These are phyloP conservation scores for Solanum bulbocastanum DNA, from an alignment of 257 asterid species.

Conservation along the genomic window DNA sequence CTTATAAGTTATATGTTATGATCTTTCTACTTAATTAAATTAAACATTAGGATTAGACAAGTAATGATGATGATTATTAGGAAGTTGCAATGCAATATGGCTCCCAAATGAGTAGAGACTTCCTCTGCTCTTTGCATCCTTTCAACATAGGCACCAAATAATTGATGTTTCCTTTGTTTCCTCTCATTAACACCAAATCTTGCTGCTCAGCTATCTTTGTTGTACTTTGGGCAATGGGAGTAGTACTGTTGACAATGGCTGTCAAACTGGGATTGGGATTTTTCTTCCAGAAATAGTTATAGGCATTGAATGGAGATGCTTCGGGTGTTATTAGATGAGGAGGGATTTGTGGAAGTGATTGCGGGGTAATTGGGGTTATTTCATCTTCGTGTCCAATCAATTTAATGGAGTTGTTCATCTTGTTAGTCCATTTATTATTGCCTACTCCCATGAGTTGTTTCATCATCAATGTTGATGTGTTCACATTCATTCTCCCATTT, in stretches of 20 bases:
- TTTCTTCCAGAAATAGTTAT: conserved; percentile 3
- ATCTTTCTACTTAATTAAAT: not conserved
- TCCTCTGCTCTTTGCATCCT: conserved; percentile 3
- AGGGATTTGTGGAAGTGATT: not conserved
- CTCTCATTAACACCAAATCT: not conserved
- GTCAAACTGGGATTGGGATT: not conserved
- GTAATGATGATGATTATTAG: not conserved
- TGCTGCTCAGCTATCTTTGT: not conserved
- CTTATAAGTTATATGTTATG: not conserved
- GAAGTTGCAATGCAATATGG: conserved; percentile 8
- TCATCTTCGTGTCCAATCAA: not conserved
- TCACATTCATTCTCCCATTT: not conserved
- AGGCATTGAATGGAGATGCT: not conserved
- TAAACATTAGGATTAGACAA: not conserved
- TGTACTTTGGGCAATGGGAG: not conserved
- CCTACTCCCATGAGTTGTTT: not conserved
- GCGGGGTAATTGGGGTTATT: not conserved
- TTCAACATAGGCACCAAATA: not conserved
- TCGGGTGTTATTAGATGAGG: not conserved
- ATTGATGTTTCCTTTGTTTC: not conserved
- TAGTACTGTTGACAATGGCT: not conserved
- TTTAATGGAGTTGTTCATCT: not conserved
- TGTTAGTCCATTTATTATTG: not conserved
- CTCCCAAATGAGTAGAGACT: conserved; percentile 3
- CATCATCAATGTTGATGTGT: conserved; percentile 1